phyloP scores from a whole-genome alignment of 1,284 basidiomycete species.

The Naganishia sp. region DNA sequence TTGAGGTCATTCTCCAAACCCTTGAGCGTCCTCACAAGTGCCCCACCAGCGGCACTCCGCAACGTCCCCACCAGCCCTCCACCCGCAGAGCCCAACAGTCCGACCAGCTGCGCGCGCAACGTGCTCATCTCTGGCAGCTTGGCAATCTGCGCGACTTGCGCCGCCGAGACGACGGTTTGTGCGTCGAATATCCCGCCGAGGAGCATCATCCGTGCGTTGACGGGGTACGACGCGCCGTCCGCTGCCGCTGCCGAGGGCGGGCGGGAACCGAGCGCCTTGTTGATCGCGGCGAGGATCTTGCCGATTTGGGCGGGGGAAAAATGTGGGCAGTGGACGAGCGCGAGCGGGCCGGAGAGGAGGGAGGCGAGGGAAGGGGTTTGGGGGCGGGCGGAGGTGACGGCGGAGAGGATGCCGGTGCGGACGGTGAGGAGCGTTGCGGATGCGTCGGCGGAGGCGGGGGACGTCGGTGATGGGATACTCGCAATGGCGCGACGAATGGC shows the following conservation, averaged over 20 bases:
- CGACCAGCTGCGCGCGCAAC: conserved; percentile 53
- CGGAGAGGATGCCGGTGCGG: conserved; percentile 51
- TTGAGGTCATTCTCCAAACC: conserved; percentile 51
- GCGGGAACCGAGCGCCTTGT: conserved; percentile 38
- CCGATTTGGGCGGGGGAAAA: conserved; percentile 53
- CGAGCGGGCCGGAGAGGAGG: conserved; percentile 46
- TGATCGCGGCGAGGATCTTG: conserved; percentile 45
- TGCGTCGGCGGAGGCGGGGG: neutral
- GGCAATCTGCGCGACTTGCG: conserved; percentile 41
- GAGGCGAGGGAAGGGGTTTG: conserved; percentile 31
- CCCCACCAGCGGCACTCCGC: conserved; percentile 49
- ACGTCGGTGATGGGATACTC: conserved; percentile 8
- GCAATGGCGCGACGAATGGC: conserved; percentile 46
- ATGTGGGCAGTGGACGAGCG: conserved; percentile 48
- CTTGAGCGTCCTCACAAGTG: conserved; percentile 51
- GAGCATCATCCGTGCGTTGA: conserved; percentile 45
- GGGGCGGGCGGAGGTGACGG: conserved; percentile 31
- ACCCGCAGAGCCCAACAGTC: conserved; percentile 48
- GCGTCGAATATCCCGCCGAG: conserved; percentile 52
- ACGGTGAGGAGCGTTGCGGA: conserved; percentile 43
- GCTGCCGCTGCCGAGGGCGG: conserved; percentile 5
- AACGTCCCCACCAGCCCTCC: conserved; percentile 49
- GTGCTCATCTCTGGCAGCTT: conserved; percentile 50
- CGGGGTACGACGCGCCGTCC: conserved; percentile 8
- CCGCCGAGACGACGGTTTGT: conserved; percentile 37